A percentile compares a stretch with the other conserved stretches of the same genome.
These are phyloP conservation scores for Aspergillus quadricinctus DNA, from an alignment of 2,329 filamentous ascomycete species.

Conservation along the genomic window DNA sequence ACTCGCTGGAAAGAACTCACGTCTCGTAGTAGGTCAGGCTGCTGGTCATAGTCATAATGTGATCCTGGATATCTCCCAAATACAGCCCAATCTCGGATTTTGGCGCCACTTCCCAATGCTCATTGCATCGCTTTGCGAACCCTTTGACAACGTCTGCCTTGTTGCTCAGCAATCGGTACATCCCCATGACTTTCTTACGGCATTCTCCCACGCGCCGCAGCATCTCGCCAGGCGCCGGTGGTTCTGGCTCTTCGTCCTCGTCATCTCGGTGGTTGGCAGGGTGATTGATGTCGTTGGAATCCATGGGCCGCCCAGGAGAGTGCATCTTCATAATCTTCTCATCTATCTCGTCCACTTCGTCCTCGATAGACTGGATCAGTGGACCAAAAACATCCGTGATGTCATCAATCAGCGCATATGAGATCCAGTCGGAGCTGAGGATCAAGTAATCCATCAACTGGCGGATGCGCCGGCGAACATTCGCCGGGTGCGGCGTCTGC, in stretches of 20 bases:
- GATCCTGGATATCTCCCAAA: conserved; percentile 96
- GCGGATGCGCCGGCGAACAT: conserved; percentile 87
- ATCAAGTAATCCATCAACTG: conserved; percentile 93
- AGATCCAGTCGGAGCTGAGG: conserved; percentile 94
- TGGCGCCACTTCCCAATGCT: conserved; percentile 94
- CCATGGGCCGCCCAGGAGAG: conserved; percentile 44
- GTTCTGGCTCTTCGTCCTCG: conserved; percentile 11
- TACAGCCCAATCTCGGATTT: conserved; percentile 96
- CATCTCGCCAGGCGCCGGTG: conserved; percentile 68
- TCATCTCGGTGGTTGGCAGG: conserved; percentile 37
- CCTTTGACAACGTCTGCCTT: conserved; percentile 99
- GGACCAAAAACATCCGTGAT: conserved; percentile 96
- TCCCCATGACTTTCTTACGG: conserved; percentile 93
- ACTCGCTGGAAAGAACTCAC: conserved; percentile 48
- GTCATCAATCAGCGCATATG: conserved; percentile 95
- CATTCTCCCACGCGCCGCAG: conserved; percentile 87
- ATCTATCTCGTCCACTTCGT: conserved; percentile 96
- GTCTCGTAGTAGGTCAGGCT: conserved; percentile 96
- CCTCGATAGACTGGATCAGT: conserved; percentile 85
- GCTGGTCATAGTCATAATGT: conserved; percentile 97
- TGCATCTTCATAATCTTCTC: conserved; percentile 84
- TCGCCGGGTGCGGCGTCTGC: conserved; percentile 92
- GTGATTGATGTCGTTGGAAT: neutral
- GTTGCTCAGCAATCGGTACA: conserved; percentile 89
- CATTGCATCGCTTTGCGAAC: conserved; percentile 96